Base-by-base conservation (phyloP, 305 asterid genomes). In the Fraxinus sp. region DNA sequence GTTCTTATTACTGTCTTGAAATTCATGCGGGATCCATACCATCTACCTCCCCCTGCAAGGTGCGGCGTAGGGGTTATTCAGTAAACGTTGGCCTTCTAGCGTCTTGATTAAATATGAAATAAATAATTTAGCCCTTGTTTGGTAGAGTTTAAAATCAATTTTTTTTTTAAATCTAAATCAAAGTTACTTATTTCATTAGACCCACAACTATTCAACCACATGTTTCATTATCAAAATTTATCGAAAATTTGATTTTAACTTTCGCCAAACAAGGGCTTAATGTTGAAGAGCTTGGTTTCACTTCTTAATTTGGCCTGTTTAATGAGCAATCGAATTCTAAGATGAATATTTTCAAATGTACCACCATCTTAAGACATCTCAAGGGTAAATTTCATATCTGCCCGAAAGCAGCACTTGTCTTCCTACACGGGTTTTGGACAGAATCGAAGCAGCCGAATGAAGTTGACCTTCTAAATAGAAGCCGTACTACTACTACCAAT, bases 21-120 rank as follows among this genome's bases (percentile, higher is more conserved):
- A 83, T 90, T 87, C 83, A 94, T 92, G 96, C 94, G 85, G 18
- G 7, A n/a, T 49, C 59, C 7, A 49, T 49, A 14, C 18, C 20
- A 0, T 14, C 18, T 14, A 49, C 52, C 59, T 49, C 18, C 18
- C 16, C 20, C 59, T 49, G 18, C 59, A 3, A 7, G 59, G 59
- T 49, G 7, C 0, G 59, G 18, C 20, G 7, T 49, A 18, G 57
- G 18, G 18, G 57, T 46, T 41, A 41, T 41, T 41, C 1, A 41
- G 52, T 41, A 41, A 10, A 41, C 16, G 16, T 41, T 10, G 16
- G 13, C 16, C 16, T 14, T 41, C 52, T 41, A 41, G 52, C 52
- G 16, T 41, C 52, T 41, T 10, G 52, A 41, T 41, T 41, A 41
- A 36, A 36, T 36, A 36, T 41, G 52, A 41, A 41, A 41, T 41